Evolutionary conservation across 2,329 filamentous ascomycete genomes (phyloP), one percentile per base, ranked within the genome.

Genomic region (Pseudogymnoascus sp.): DNA sequence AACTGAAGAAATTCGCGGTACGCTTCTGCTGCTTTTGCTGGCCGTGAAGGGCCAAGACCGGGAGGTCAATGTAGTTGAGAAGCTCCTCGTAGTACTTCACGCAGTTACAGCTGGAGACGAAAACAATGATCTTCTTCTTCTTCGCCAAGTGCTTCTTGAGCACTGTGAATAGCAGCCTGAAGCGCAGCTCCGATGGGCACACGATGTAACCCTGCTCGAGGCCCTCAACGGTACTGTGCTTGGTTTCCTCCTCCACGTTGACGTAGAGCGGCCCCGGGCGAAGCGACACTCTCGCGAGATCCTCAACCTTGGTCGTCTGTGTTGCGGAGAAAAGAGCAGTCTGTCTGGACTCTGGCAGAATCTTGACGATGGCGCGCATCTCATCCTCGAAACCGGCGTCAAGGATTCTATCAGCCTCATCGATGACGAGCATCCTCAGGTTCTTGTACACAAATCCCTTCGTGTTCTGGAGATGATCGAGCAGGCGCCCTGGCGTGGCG

Each of bases 311-410:
- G 62, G 93, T 97, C 2, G 94, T 99, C 76, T 97, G 94, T 4
- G 94, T 99, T 12, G 94, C 94, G 12, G 92, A 97, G 81, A 99
- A 99, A n/a, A 99, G 84, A 88, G 96, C 94, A 0, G 92, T 97
- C 76, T 97, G 93, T 64, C 94, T 82, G 68, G 92, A 86, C 63
- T 95, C 87, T 55, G 92, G 91, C 16, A 97, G 79, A 62, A 97
- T 94, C 81, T 95, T 95, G 75, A 97, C 88, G 69, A 99, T 96
- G 74, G 95, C 89, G 67, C 91, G 84, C 90, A 99, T 96, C 78
- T 99, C 94, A 72, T 97, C 94, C 76, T 99, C 94, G 81, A 99
- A 99, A 70, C 94, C 93, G 66, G 97, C 91, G 78, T 99, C 94
- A 49, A 99, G 80, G 66, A 99, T 97, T 58, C 94, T 88, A 74